Percentiles rank a stretch among this genome's conserved stretches.
Conservation (phyloP, 192 early-diverging fungal genomes). For the Gonapodya sp. region DNA sequence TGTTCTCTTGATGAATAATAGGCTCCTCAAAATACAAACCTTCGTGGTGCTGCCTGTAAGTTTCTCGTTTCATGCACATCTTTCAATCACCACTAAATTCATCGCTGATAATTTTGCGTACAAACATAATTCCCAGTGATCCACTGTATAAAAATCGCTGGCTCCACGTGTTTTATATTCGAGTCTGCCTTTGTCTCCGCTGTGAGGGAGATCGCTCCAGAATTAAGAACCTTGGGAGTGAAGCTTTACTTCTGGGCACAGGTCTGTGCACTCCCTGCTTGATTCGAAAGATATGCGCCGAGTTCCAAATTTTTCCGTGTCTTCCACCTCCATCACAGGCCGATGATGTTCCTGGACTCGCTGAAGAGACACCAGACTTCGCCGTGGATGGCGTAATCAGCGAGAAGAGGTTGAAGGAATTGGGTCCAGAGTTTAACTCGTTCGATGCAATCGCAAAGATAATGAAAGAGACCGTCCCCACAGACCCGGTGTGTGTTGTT, state of each 20-base stretch:
- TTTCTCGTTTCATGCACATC: no score
- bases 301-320: not conserved
- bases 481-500: not conserved
- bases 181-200: not conserved
- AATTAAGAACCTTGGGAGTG: not conserved
- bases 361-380: not conserved
- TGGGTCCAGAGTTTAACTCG: not conserved
- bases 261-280: not conserved
- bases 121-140: no score
- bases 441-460: not conserved
- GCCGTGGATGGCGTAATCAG: not conserved
- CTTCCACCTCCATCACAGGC: no score
- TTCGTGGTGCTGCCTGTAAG: not conserved
- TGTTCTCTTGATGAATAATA: not conserved
- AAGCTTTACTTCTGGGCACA: not conserved
- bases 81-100: no score
- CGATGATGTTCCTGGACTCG: not conserved
- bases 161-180: not conserved
- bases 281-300: not conserved
- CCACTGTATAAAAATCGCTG: not conserved
- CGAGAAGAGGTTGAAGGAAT: not conserved
- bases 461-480: not conserved
- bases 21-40: not conserved
- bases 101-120: no score
- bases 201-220: not conserved